Conservation (phyloP, 2,329 filamentous ascomycete species). For the Aureobasidium sp. region DNA sequence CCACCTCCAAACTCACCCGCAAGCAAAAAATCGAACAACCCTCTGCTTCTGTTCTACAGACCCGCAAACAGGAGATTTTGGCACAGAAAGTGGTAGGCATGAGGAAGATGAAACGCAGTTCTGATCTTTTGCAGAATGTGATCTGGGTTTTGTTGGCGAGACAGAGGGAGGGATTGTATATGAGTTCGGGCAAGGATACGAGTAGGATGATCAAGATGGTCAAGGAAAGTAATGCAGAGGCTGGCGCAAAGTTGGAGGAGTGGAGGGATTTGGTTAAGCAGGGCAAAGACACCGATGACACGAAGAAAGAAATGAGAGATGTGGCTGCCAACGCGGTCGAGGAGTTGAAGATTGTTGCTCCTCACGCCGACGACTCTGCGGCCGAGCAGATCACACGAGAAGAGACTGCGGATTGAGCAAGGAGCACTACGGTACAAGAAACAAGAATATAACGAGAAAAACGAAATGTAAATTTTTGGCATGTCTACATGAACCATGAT, state of each 20-base stretch:
- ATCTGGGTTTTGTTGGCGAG: constrained; percentile 28
- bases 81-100: constrained; percentile 22
- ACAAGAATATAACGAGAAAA: neutral
- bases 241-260: constrained; percentile 21
- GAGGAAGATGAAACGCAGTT: constrained; percentile 22
- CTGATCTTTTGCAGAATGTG: constrained; percentile 29
- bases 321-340: constrained; percentile 21
- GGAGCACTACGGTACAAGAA: neutral
- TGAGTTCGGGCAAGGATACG: constrained; percentile 31
- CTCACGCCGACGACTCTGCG: neutral
- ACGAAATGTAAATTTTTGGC: neutral
- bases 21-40: constrained; percentile 25
- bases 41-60: constrained; percentile 14
- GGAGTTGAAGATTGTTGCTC: neutral
- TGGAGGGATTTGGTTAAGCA: constrained; percentile 27
- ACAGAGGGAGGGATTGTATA: constrained; percentile 22
- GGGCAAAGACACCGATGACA: constrained; percentile 21
- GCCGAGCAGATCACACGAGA: neutral
- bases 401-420: neutral
- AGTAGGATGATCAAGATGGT: constrained; percentile 30
- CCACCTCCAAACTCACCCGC: constrained; percentile 21
- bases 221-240: constrained; percentile 21
- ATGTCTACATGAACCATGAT: neutral
- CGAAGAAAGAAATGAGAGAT: constrained; percentile 24
- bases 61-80: constrained; percentile 20